A percentile compares a stretch with the other conserved stretches of the same genome.
phyloP scores from a whole-genome alignment of 176 grass and related monocot species.

The Areca catechu region DNA sequence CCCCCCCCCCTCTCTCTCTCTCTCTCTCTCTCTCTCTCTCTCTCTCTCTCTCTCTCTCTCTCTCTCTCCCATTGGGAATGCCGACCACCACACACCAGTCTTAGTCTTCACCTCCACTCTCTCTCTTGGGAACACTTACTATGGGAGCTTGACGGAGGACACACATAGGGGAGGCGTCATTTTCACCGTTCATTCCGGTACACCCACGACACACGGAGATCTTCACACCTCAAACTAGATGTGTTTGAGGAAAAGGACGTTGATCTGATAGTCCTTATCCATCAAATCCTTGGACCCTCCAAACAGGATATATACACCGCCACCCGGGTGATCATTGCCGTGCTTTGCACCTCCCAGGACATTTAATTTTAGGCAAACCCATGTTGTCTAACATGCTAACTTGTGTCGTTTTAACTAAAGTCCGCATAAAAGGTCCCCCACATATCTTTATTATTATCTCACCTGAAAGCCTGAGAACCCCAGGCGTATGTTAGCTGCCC shows the following conservation, averaged over 20 bases:
- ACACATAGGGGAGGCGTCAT: slow-evolving; percentile 5
- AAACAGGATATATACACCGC: not conserved
- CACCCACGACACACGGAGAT: not conserved
- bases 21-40: not conserved
- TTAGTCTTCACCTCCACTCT: too few relatives aligned
- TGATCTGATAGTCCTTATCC: not conserved
- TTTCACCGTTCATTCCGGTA: slow-evolving; percentile 3
- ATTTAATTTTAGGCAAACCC: too few relatives aligned
- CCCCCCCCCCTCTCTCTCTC: slow-evolving; percentile 17
- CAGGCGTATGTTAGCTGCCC: too few relatives aligned
- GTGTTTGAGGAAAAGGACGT: slow-evolving; percentile 10
- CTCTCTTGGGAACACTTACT: too few relatives aligned
- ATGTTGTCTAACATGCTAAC: too few relatives aligned
- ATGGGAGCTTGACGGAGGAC: not conserved
- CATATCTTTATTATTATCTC: too few relatives aligned
- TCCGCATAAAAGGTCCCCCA: too few relatives aligned
- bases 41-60: not conserved
- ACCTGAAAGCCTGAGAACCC: too few relatives aligned
- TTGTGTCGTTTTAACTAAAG: too few relatives aligned
- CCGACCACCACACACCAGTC: not conserved
- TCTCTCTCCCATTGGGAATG: slow-evolving; percentile 17
- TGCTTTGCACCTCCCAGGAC: too few relatives aligned
- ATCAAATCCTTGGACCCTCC: not conserved
- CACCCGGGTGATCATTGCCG: too few relatives aligned
- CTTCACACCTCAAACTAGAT: too few relatives aligned